Evolutionary conservation across 179 eudicot genomes (phyloP).

Genomic region (Beta macrorhiza): DNA sequence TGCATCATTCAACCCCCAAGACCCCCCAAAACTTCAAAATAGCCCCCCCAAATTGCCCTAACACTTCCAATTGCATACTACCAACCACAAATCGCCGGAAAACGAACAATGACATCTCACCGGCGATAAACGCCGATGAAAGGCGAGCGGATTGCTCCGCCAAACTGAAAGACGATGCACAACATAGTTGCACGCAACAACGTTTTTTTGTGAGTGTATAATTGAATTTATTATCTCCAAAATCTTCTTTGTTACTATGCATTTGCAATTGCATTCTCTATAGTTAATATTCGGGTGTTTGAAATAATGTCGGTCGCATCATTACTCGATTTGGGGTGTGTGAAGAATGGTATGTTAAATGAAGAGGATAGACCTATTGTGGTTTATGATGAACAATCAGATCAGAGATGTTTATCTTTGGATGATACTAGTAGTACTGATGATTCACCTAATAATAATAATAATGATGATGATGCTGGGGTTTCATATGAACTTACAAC

Average conservation of each 20-base stretch:
- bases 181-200: no score
- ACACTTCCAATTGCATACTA: no score
- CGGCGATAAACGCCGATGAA: background rate
- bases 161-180: background rate
- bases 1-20: no score
- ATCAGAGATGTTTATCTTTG: conserved; percentile 72
- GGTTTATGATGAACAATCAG: conserved; percentile 68
- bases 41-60: no score
- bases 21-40: no score
- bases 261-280: background rate
- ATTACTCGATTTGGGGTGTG: conserved; percentile 26
- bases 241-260: background rate
- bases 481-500: conserved; percentile 54
- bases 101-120: no score
- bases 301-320: conserved; percentile 23
- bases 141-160: background rate
- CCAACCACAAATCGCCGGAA: no score
- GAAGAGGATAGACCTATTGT: conserved; percentile 55
- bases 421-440: conserved; percentile 87
- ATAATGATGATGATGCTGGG: conserved; percentile 18
- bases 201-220: background rate
- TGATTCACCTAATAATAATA: conserved; percentile 66
- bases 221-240: background rate
- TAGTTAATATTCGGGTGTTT: background rate
- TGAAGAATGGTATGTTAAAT: conserved; percentile 23